Evolutionary conservation across 2,329 filamentous ascomycete species (phyloP), one percentile per base, ranked within the genome.

Genomic region (Karstenula rhodostoma): DNA sequence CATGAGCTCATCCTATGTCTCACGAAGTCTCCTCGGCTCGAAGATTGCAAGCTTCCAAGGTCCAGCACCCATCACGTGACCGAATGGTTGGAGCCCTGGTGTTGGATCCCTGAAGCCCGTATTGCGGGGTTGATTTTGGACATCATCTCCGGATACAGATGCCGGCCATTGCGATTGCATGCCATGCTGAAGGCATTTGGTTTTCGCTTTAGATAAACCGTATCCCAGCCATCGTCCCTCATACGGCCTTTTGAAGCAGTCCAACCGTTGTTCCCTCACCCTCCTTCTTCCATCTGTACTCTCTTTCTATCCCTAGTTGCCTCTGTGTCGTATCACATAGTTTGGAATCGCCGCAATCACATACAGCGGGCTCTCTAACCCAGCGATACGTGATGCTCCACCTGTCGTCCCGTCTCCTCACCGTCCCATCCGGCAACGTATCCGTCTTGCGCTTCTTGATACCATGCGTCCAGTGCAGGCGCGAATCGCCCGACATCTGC

Each of bases 401-500:
- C 23, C 44, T 48, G 13, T 48, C 44, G 12, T 17, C 12, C 23
- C 44, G 44, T 23, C 23, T 32, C 27, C 44, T 25, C 27, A 48
- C 23, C 2, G 25, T 48, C 1, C 44, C 44, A 48, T 48, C 23
- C 25, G 25, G 23, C 44, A 48, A 13, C 9, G 23, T 48, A 27
- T 48, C 44, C 3, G 44, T 48, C 44, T 48, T 48, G 22, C 44
- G 44, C 44, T 48, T 48, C 44, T 48, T 48, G 23, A 48, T 48
- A 12, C 44, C 44, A 17, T 48, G 44, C 23, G 44, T 48, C 44
- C 44, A 48, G 13, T 48, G 44, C 44, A 48, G 44, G 29, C 44
- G 44, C 3, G 44, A 48, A 17, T 48, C 44, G 7, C 44, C 44
- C 23, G 44, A 48, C 44, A 48, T 48, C 25, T 48, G 44, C 44